Evolutionary conservation across 2,329 filamentous ascomycete species (phyloP), one percentile per base, ranked within the genome.

Genomic region (Cyanodermella asteris): DNA sequence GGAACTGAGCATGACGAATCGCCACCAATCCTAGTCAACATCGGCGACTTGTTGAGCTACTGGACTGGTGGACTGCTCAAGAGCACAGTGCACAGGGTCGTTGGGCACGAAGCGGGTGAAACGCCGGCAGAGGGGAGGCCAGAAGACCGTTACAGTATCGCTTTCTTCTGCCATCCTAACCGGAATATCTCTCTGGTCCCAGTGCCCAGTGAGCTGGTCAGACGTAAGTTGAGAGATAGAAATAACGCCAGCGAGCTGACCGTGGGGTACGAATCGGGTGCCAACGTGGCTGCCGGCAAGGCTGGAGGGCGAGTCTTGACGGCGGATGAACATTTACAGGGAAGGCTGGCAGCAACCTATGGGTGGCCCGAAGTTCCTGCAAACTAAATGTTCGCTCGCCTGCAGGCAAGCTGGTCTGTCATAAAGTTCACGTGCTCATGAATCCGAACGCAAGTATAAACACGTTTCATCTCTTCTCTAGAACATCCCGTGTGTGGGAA

Each of bases 31-130:
- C 43, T 72, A 3, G 61, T 73, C 9, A 73, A 73, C 32, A 73
- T 76, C n/a, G 72, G 69, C 0, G 72, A 77, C 40, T 37, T 75
- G 17, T 50, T 77, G 9, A 73, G 68, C 17, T 87, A 90, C 46
- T 94, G 84, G 84, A 94, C 87, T 1, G 73, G 75, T 34, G 81
- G 82, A 0, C 49, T 93, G 23, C 59, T 94, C 33, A 74, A 80
- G 38, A 81, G 72, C 37, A 93, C 84, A 1, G 67, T 93, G 5
- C 87, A 94, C 43, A 59, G 84, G 7, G 87, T 94, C 16, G 68
- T 84, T 0, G n/a, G n/a, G n/a, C n/a, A n/a, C n/a, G n/a, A n/a
- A n/a, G n/a, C n/a, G n/a, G n/a, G n/a, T n/a, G n/a, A n/a, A n/a
- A 87, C 91, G 35, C 59, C 61, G 2, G 38, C 44, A 15, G 49